Conservation (phyloP, 2,329 filamentous ascomycete species). For the Venturia nashicola region DNA sequence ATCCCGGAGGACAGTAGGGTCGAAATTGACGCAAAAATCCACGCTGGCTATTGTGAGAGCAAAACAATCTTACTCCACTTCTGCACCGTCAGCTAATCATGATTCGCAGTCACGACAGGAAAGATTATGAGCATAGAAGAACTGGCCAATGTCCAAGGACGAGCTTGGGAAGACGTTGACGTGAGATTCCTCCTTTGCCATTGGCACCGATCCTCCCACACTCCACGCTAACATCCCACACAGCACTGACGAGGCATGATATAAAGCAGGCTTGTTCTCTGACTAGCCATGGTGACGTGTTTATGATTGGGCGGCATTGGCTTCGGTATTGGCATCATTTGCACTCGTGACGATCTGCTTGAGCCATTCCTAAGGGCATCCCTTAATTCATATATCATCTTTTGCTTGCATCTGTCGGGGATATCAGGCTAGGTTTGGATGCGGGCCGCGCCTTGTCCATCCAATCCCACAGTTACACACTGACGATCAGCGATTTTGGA, state of each 20-base stretch:
- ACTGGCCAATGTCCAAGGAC: constrained; percentile 71
- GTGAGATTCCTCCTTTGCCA: constrained; percentile 18
- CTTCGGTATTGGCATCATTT: neutral
- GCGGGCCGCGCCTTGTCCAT: constrained; percentile 4
- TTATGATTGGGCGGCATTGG: neutral
- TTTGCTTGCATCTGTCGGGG: neutral
- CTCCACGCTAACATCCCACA: constrained; percentile 5
- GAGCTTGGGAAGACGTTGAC: constrained; percentile 73
- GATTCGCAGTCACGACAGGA: constrained; percentile 57
- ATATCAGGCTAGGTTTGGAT: neutral
- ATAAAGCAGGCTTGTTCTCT: neutral
- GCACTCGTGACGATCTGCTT: constrained; percentile 7
- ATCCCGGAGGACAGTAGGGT: constrained; percentile 91
- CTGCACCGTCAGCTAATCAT: constrained; percentile 6
- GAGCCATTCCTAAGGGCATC: neutral
- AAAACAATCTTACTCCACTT: neutral
- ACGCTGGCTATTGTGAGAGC: constrained; percentile 64
- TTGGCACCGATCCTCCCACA: constrained; percentile 2
- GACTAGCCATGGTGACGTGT: neutral
- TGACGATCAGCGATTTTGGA: neutral
- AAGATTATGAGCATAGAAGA: constrained; percentile 83
- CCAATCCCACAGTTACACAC: neutral
- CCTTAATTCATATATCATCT: neutral
- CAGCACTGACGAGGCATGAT: constrained; percentile 1
- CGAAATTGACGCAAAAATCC: constrained; percentile 99